Evolutionary conservation across 495 filamentous ascomycete species (phyloP).

Genomic region (Annulohypoxylon stygium): DNA sequence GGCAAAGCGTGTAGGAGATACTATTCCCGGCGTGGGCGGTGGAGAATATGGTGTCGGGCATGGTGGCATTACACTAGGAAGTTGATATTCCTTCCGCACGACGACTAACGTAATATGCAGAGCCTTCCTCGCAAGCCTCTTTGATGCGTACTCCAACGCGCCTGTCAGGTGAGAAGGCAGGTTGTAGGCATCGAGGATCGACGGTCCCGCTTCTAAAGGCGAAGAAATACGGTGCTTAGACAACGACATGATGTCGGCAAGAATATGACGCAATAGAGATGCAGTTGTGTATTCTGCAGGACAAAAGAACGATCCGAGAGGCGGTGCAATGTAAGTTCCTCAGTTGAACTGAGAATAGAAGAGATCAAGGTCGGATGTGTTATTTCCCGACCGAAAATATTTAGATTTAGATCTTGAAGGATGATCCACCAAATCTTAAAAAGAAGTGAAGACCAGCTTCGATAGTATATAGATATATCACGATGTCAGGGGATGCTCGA

Average conservation of each 20-base stretch:
- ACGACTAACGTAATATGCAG: conserved; percentile 63
- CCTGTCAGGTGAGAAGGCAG: conserved; percentile 58
- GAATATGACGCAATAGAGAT: conserved; percentile 3
- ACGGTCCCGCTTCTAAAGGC: conserved; percentile 67
- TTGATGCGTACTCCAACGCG: conserved; percentile 66
- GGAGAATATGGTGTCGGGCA: conserved; percentile 48
- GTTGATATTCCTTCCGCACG: conserved; percentile 63
- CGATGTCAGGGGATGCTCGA: conserved; percentile 15
- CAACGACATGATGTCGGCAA: conserved; percentile 49
- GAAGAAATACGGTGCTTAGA: conserved; percentile 64
- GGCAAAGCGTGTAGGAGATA: conserved; percentile 50
- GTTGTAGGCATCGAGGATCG: conserved; percentile 62
- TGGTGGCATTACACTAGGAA: conserved; percentile 50
- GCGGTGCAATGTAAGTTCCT: conserved; percentile 22
- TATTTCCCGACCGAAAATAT: conserved; percentile 22
- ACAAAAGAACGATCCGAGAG: conserved; percentile 3
- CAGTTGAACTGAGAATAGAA: conserved; percentile 25
- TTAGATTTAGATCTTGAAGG: conserved; percentile 29
- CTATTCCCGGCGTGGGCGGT: conserved; percentile 46
- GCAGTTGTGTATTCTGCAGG: background rate
- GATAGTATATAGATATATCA: conserved; percentile 28
- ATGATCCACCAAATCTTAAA: conserved; percentile 16
- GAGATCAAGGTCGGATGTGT: conserved; percentile 18
- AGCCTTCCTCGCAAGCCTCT: conserved; percentile 60
- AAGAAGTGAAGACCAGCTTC: conserved; percentile 14